These are phyloP conservation scores for Phlebopus sp. DNA, from an alignment of 1,284 basidiomycete genomes.

Conservation along the genomic window DNA sequence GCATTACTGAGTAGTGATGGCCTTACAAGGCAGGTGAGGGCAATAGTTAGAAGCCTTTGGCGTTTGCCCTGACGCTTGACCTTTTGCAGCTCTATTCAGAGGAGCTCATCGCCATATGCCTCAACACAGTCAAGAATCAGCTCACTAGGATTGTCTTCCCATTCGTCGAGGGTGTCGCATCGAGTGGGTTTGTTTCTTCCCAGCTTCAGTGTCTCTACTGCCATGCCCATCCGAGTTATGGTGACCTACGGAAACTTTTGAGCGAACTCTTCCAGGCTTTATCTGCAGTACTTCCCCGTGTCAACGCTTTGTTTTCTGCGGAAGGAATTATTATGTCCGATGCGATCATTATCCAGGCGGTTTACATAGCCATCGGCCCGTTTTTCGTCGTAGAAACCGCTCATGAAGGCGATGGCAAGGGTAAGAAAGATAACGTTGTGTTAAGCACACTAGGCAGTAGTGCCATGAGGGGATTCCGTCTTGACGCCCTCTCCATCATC, in stretches of 20 bases:
- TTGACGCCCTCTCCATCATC: constrained; percentile 81
- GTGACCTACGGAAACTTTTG: constrained; percentile 51
- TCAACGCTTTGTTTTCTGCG: constrained; percentile 65
- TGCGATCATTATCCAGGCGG: constrained; percentile 82
- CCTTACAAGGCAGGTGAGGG: constrained; percentile 72
- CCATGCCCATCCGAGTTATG: constrained; percentile 37
- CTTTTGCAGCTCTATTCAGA: constrained; percentile 78
- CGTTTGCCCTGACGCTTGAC: constrained; percentile 12
- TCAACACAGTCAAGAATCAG: constrained; percentile 75
- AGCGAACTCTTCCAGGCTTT: constrained; percentile 66
- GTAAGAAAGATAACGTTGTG: constrained; percentile 55
- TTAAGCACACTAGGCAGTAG: constrained; percentile 64
- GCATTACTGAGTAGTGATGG: constrained; percentile 74
- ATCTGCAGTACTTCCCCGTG: constrained; percentile 63
- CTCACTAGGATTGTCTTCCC: constrained; percentile 82
- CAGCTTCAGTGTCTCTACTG: constrained; percentile 56
- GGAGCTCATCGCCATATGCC: constrained; percentile 80
- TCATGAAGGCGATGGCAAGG: constrained; percentile 47
- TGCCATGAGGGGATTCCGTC: constrained; percentile 76
- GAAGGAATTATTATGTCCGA: constrained; percentile 81
- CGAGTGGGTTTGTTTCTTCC: constrained; percentile 41
- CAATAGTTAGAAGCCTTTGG: background rate
- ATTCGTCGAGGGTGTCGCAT: constrained; percentile 73
- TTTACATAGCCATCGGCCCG: constrained; percentile 89
- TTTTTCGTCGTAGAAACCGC: constrained; percentile 81